phyloP scores from a whole-genome alignment of 2,329 filamentous ascomycete species.

The Clonostachys chloroleuca region DNA sequence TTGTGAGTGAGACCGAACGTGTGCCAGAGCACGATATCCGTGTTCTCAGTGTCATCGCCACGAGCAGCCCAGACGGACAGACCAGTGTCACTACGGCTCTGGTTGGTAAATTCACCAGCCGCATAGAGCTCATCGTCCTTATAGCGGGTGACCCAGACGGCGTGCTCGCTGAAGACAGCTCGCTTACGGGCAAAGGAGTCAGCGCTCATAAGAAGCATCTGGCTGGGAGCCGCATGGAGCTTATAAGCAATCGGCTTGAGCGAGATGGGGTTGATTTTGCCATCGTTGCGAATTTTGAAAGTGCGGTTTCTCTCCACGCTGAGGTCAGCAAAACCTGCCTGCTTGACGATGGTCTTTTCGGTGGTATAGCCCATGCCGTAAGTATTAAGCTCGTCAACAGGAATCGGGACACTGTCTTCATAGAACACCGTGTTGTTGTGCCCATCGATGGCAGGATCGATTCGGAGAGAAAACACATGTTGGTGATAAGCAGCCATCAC shows the following conservation, averaged over 20 bases:
- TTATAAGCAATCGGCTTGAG: constrained; percentile 38
- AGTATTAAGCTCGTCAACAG: constrained; percentile 52
- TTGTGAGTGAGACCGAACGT: constrained; percentile 55
- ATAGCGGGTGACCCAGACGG: constrained; percentile 54
- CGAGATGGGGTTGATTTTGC: no score
- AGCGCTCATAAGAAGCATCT: constrained; percentile 18
- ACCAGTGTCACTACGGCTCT: constrained; percentile 44
- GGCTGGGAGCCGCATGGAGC: constrained; percentile 44
- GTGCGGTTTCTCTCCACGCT: constrained; percentile 5
- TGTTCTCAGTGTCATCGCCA: constrained; percentile 48
- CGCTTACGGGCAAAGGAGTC: constrained; percentile 40
- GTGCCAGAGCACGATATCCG: constrained; percentile 51
- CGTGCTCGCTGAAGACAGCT: constrained; percentile 53
- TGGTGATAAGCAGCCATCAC: constrained; percentile 64
- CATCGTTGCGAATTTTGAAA: constrained; percentile 32
- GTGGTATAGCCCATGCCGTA: constrained; percentile 51
- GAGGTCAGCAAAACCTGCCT: constrained; percentile 8
- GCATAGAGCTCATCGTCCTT: constrained; percentile 55
- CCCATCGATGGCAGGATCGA: constrained; percentile 61
- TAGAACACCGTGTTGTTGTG: constrained; percentile 45
- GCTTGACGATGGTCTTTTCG: constrained; percentile 15
- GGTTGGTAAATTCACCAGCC: constrained; percentile 56
- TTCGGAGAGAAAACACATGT: constrained; percentile 60
- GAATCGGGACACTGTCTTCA: constrained; percentile 33
- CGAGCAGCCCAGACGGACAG: constrained; percentile 32